Base-by-base conservation (phyloP, 2,329 filamentous ascomycete species). In the Leptographium lundbergii region DNA sequence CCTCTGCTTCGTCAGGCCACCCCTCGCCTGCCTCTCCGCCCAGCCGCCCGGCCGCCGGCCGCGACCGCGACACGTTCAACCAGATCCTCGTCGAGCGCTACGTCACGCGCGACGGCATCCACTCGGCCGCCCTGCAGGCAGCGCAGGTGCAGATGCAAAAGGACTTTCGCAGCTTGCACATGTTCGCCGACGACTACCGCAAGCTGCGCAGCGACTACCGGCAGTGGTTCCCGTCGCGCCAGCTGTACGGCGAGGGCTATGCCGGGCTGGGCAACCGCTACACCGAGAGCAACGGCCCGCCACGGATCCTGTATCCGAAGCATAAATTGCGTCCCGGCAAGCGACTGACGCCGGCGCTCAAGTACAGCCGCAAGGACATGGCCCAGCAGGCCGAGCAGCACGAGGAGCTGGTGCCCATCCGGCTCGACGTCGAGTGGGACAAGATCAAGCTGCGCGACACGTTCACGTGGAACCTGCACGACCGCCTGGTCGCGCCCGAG, bases 381-480 rank as follows among this genome's bases (percentile, higher is more conserved):
- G 81, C 84, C 63, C 82, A 85, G 65, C 94, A 97, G 74, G 90
- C 89, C 27, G 92, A 97, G 66, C 88, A 92, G 69, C 80, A 89
- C 57, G 94, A 99, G 70, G 90, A 96, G 69, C 76, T 99, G 58
- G 89, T 97, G 1, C 94, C 94, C 3, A 81, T 99, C 64, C 84
- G 94, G 54, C 75, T 99, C 58, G 94, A 99, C 67, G 89, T 97
- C 56, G 94, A 99, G 68, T 88, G 89, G 81, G 92, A 97, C 65
- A 96, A 95, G 75, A 83, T 97, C 66, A 94, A 94, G 73, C 79
- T 99, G 61, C 88, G 94, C 70, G 94, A 99, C 72, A 97, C 94
- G 0, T 96, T 99, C 66, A 97, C 94, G 3, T 99, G 92, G 91
- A 99, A 99, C 71, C 79, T 97, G 42, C 89, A 96, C 73, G 94